These are phyloP conservation scores for Quercus lobata DNA, from an alignment of 331 rosid genomes.

Conservation along the genomic window DNA sequence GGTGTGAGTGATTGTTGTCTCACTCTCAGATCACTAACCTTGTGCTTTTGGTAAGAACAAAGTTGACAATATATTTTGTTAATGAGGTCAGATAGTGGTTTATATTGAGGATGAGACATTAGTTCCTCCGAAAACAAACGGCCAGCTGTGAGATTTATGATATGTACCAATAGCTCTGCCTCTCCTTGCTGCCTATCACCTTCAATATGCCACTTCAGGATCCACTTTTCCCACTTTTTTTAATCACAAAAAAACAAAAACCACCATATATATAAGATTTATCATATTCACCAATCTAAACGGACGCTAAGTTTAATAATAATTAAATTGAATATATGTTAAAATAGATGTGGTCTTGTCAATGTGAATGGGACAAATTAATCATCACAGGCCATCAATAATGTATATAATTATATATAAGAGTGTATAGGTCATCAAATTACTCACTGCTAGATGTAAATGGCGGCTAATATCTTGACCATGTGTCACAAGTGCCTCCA, in stretches of 20 bases:
- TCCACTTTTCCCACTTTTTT: slow-evolving; percentile 80
- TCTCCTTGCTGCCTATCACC: slow-evolving; percentile 54
- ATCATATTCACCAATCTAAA: too few relatives aligned
- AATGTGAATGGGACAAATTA: too few relatives aligned
- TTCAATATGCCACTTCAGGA: slow-evolving; percentile 61
- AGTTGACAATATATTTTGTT: slow-evolving; percentile 53
- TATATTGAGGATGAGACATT: slow-evolving; percentile 36
- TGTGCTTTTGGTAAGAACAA: slow-evolving; percentile 36
- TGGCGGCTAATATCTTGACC: slow-evolving; percentile 66
- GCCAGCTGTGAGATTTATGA: slow-evolving; percentile 61
- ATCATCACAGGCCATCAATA: too few relatives aligned
- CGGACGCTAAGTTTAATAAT: too few relatives aligned
- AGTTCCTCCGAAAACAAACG: slow-evolving; percentile 36
- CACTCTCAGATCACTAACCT: slow-evolving; percentile 41
- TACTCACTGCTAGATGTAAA: slow-evolving; percentile 57
- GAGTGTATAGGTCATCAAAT: neutral
- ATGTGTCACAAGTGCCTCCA: slow-evolving; percentile 52
- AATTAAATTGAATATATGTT: too few relatives aligned
- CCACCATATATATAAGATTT: neutral
- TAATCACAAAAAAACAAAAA: neutral
- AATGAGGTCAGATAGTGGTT: slow-evolving; percentile 46
- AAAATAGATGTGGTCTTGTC: too few relatives aligned
- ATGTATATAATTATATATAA: neutral
- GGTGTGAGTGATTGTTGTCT: neutral
- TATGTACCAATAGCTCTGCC: slow-evolving; percentile 64